phyloP scores from a whole-genome alignment of 225 moss, liverwort and hornwort species.

The Pseudisothecium myosuroides region DNA sequence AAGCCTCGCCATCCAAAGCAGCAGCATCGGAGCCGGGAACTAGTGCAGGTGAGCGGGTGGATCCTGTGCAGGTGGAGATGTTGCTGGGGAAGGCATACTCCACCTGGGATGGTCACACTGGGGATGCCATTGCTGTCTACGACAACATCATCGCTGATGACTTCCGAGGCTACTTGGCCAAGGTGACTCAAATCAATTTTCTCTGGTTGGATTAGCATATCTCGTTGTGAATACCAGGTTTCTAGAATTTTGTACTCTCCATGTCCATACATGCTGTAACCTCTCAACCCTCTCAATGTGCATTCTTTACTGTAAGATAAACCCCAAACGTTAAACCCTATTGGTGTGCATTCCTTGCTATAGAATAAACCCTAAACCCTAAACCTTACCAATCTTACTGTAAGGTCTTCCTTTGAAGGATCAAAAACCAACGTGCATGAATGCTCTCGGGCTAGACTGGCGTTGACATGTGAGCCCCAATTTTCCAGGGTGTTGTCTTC shows the following conservation, averaged over 20 bases:
- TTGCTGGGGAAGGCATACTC: constrained; percentile 87
- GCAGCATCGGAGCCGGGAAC: constrained; percentile 7
- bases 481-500: neutral
- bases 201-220: neutral
- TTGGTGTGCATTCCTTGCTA: neutral
- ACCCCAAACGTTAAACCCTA: neutral
- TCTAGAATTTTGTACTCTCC: neutral
- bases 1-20: constrained; percentile 12
- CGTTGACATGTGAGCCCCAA: neutral
- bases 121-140: constrained; percentile 87
- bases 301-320: constrained; percentile 13
- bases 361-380: neutral
- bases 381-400: neutral
- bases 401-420: constrained; percentile 60
- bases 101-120: constrained; percentile 72
- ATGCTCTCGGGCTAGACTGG: neutral
- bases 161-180: constrained; percentile 85
- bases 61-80: constrained; percentile 93
- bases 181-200: constrained; percentile 25
- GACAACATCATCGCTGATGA: constrained; percentile 76
- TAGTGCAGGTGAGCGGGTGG: constrained; percentile 30
- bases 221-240: neutral
- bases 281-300: neutral
- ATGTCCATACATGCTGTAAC: neutral
- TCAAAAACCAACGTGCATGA: constrained; percentile 18